A percentile compares a stretch with the other conserved stretches of the same genome.
Conservation (phyloP, 768 basidiomycete genomes). For the Mycena galericulata region DNA sequence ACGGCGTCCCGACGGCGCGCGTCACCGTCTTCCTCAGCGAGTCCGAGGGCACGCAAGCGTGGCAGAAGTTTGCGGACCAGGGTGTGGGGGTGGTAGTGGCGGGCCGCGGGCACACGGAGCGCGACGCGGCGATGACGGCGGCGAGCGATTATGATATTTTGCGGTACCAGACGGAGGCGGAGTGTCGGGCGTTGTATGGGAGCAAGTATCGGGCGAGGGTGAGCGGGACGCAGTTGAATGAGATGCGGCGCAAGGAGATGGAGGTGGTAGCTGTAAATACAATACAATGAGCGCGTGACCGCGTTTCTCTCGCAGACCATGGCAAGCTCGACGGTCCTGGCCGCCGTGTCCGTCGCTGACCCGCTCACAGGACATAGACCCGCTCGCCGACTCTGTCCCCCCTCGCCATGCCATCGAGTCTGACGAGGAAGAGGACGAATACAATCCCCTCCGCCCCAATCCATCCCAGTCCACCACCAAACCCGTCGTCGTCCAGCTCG, state of each 20-base stretch:
- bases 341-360: constrained; percentile 2
- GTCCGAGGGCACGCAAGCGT: constrained; percentile 24
- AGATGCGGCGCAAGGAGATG: constrained; percentile 39
- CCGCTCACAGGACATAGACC: constrained; percentile 59
- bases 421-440: constrained; percentile 76
- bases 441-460: constrained; percentile 53
- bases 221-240: constrained; percentile 44
- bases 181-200: constrained; percentile 39
- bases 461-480: constrained; percentile 19
- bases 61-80: constrained; percentile 16
- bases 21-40: constrained; percentile 39
- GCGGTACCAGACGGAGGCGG: constrained; percentile 42
- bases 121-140: constrained; percentile 44
- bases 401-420: constrained; percentile 75
- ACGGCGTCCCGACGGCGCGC: constrained; percentile 26
- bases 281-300: background rate
- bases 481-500: constrained; percentile 51
- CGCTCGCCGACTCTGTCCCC: constrained; percentile 66
- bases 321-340: constrained; percentile 2
- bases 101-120: constrained; percentile 38
- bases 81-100: constrained; percentile 36
- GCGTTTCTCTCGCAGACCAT: background rate
- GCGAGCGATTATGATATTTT: constrained; percentile 47
- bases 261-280: too few relatives aligned
- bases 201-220: constrained; percentile 36